Evolutionary conservation across 2,329 filamentous ascomycete species (phyloP).

Genomic region (Cercospora beticola): DNA sequence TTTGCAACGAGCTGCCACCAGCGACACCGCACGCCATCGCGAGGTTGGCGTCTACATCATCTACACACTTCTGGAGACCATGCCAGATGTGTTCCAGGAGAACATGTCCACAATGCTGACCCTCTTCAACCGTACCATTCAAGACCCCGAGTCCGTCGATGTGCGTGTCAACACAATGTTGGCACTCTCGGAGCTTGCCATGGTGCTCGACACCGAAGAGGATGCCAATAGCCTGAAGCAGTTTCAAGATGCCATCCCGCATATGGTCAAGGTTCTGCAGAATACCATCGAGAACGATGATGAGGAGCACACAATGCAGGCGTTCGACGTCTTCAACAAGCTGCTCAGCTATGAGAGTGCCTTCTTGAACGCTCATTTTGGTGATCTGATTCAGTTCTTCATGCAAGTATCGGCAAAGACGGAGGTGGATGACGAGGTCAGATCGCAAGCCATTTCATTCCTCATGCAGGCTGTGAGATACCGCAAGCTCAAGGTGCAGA

Average conservation of each 20-base stretch:
- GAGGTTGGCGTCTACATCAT: slow-evolving; percentile 92
- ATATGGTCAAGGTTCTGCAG: slow-evolving; percentile 89
- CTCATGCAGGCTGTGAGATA: slow-evolving; percentile 89
- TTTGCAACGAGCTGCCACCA: slow-evolving; percentile 76
- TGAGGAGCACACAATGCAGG: slow-evolving; percentile 83
- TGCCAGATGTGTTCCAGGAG: slow-evolving; percentile 79
- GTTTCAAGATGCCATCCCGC: slow-evolving; percentile 77
- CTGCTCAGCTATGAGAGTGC: slow-evolving; percentile 86
- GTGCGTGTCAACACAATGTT: slow-evolving; percentile 94
- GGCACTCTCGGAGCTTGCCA: slow-evolving; percentile 81
- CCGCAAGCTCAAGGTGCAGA: slow-evolving; percentile 93
- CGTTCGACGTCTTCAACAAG: slow-evolving; percentile 96
- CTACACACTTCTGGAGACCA: slow-evolving; percentile 84
- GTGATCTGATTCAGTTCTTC: slow-evolving; percentile 91
- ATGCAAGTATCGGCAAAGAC: slow-evolving; percentile 78
- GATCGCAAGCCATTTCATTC: slow-evolving; percentile 88
- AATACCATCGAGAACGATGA: slow-evolving; percentile 69
- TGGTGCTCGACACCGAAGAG: slow-evolving; percentile 85
- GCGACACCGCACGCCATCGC: slow-evolving; percentile 71
- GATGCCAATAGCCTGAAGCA: slow-evolving; percentile 69
- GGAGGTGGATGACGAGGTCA: slow-evolving; percentile 76
- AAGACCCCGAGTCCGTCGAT: slow-evolving; percentile 84
- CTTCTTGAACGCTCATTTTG: slow-evolving; percentile 80
- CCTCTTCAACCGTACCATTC: slow-evolving; percentile 82
- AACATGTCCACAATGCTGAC: slow-evolving; percentile 76